phyloP scores from a whole-genome alignment of 495 filamentous ascomycete species.

The Penicillium macrosclerotiorum region DNA sequence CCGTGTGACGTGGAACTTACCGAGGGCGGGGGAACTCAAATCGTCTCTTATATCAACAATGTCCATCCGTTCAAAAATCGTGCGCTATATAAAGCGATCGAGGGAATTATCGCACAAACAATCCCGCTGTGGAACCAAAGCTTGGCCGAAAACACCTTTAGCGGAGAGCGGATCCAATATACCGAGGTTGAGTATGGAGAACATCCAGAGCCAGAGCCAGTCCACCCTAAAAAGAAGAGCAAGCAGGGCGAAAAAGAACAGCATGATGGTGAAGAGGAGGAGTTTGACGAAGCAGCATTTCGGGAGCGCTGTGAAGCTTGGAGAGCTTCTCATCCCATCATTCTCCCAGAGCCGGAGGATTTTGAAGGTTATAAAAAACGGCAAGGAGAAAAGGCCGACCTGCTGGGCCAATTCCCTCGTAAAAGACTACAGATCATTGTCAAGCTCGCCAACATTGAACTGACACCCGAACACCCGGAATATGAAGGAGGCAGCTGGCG shows the following conservation, averaged over 20 bases:
- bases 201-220: too few relatives aligned
- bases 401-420: conserved; percentile 25
- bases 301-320: not conserved
- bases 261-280: conserved; percentile 5
- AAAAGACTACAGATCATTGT: conserved; percentile 60
- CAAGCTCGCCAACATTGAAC: conserved; percentile 60
- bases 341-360: conserved; percentile 35
- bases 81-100: conserved; percentile 50
- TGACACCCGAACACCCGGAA: conserved; percentile 55
- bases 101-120: conserved; percentile 43
- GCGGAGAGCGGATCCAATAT: not conserved
- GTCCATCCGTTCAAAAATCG: conserved; percentile 49
- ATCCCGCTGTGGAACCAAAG: conserved; percentile 55
- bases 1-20: conserved; percentile 52
- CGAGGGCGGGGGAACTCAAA: conserved; percentile 22
- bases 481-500: conserved; percentile 54
- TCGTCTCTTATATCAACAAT: conserved; percentile 60
- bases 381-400: conserved; percentile 14
- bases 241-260: too few relatives aligned
- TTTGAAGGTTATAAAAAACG: conserved; percentile 15
- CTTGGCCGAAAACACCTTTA: not conserved
- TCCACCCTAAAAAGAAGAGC: too few relatives aligned
- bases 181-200: not conserved
- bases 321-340: conserved; percentile 9
- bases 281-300: not conserved